Evolutionary conservation across 768 basidiomycete species (phyloP).

Genomic region (Boletus sp.): DNA sequence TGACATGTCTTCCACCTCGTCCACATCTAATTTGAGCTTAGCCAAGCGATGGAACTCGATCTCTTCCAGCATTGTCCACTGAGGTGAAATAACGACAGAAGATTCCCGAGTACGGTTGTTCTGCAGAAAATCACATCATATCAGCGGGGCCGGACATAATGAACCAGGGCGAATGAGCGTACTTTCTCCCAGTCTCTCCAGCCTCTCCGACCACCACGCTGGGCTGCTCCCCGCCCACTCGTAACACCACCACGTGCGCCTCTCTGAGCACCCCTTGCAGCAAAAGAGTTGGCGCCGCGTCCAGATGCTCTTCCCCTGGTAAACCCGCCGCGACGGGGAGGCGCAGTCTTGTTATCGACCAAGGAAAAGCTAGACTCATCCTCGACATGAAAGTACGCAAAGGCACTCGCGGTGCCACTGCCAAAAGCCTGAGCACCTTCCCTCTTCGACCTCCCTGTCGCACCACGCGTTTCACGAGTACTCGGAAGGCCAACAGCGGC

Average conservation of each 20-base stretch:
- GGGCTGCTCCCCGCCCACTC: slow-evolving; percentile 42
- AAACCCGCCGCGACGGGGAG: slow-evolving; percentile 70
- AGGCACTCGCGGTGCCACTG: slow-evolving; percentile 85
- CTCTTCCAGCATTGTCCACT: slow-evolving; percentile 96
- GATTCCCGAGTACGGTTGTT: slow-evolving; percentile 85
- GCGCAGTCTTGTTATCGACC: slow-evolving; percentile 81
- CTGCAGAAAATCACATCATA: slow-evolving; percentile 34
- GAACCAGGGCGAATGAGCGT: slow-evolving; percentile 10
- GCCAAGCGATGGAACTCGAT: slow-evolving; percentile 91
- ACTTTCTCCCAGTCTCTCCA: slow-evolving; percentile 98
- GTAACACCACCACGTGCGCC: slow-evolving; percentile 42
- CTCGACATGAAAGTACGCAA: slow-evolving; percentile 97
- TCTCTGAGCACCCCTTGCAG: slow-evolving; percentile 42
- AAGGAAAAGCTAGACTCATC: slow-evolving; percentile 97
- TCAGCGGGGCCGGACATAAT: not conserved
- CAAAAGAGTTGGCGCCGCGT: slow-evolving; percentile 35
- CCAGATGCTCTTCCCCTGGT: slow-evolving; percentile 44
- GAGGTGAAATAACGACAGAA: slow-evolving; percentile 86
- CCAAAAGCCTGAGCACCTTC: slow-evolving; percentile 86
- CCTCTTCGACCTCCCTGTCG: slow-evolving; percentile 56
- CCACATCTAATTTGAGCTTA: slow-evolving; percentile 92
- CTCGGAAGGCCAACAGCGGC: slow-evolving; percentile 45
- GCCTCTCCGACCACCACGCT: slow-evolving; percentile 51
- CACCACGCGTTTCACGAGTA: slow-evolving; percentile 49
- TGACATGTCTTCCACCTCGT: slow-evolving; percentile 87